A percentile compares a stretch with the other conserved stretches of the same genome.
Evolutionary conservation across 495 filamentous ascomycete species (phyloP).

Genomic region (Bryoglossum gracile): DNA sequence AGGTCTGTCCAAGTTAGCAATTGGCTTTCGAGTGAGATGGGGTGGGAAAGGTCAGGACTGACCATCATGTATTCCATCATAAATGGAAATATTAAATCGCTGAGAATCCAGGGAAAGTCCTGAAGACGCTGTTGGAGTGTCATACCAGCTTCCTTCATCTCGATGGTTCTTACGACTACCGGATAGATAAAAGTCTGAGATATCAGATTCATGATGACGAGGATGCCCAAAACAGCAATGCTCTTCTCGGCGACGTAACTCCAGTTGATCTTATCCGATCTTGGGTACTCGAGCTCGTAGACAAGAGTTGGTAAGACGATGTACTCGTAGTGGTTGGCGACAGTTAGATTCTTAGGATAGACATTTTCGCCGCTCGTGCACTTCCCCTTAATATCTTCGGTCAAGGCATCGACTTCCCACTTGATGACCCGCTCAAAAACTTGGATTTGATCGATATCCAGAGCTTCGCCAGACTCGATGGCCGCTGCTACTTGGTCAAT

Average conservation of each 20-base stretch:
- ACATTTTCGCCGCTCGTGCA: constrained; percentile 29
- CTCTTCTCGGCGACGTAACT: constrained; percentile 63
- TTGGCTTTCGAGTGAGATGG: constrained; percentile 1
- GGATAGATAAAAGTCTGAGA: constrained; percentile 51
- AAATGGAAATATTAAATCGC: constrained; percentile 65
- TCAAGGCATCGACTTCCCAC: constrained; percentile 53
- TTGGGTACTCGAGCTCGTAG: constrained; percentile 71
- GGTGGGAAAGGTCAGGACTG: background rate
- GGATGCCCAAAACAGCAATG: constrained; percentile 58
- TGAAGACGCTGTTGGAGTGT: constrained; percentile 49
- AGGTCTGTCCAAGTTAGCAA: constrained; percentile 31
- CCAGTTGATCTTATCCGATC: constrained; percentile 61
- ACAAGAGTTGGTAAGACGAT: constrained; percentile 65
- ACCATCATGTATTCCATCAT: constrained; percentile 63
- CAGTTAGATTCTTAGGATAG: constrained; percentile 63
- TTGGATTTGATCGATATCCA: constrained; percentile 51
- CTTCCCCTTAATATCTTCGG: constrained; percentile 56
- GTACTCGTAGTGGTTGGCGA: constrained; percentile 61
- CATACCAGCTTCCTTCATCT: constrained; percentile 56
- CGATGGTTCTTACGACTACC: constrained; percentile 51
- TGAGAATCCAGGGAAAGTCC: constrained; percentile 62
- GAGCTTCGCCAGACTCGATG: constrained; percentile 46
- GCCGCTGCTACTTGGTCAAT: constrained; percentile 46
- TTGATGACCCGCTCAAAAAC: constrained; percentile 52
- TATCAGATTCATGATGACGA: constrained; percentile 55